Base-by-base conservation (phyloP, 2,329 filamentous ascomycete species). In the Byssochlamys sp. region DNA sequence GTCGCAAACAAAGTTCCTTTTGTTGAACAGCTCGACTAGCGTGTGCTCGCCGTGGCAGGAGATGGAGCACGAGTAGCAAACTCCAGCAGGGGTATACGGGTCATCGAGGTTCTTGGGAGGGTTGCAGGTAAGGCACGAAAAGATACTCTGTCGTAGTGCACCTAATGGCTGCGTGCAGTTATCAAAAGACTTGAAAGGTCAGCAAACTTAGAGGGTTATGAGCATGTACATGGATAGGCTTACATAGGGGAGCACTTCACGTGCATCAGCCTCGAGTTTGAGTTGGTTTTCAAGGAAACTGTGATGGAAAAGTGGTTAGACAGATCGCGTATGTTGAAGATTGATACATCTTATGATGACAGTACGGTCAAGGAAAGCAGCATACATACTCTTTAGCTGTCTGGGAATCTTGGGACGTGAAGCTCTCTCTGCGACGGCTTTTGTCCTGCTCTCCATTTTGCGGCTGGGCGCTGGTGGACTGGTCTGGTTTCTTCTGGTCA, bases 1-100 rank as follows among this genome's bases (percentile, higher is more conserved):
- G 72, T 99, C 94, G 76, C 94, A 99, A 48, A 89, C 89, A 68
- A 99, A 97, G 74, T 96, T 87, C 67, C 95, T 86, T 77, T 96
- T 97, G 70, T 84, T 87, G 77, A 99, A 99, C 24, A 99, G 87
- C 75, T 99, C 94, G 54, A 97, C 94, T 27, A 99, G 84, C 1
- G 83, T 88, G 71, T 99, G 94, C 68, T 97, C 91, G 64, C 94
- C 92, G 68, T 99, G 94, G 71, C 94, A 99, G 65, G 92, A 89
- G 59, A 99, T 90, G 5, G 92, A 96, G 77, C 94, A 99, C 25
- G 91, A 89, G 68, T 99, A 99, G 79, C 94, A 99, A 57, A 99
- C 84, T 27, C 89, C 94, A 2, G 92, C 94, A 5, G 87, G 80
- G 6, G 78, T 82, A 71, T 87, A 89, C 0, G 85, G 77, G 54